Conservation (phyloP, 2,329 filamentous ascomycete genomes). For the Neurospora sp. region DNA sequence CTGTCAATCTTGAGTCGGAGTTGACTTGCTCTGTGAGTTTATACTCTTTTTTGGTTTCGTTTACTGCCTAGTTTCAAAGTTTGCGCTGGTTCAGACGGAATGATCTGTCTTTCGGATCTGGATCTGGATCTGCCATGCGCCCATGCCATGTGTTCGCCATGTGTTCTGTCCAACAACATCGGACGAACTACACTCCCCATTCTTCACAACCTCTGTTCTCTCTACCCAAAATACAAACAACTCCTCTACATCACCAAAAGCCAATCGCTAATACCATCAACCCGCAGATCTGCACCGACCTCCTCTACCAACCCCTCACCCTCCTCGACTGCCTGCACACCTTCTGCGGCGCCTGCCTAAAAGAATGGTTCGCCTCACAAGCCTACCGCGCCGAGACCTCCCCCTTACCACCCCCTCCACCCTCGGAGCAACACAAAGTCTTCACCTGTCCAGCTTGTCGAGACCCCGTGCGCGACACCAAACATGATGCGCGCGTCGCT, state of each 20-base stretch:
- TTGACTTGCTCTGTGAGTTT: conserved; percentile 78
- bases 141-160: neutral
- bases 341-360: conserved; percentile 89
- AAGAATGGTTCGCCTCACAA: conserved; percentile 90
- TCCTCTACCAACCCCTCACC: conserved; percentile 82
- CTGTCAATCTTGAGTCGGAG: conserved; percentile 57
- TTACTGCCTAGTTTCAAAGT: neutral
- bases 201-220: too few species aligned
- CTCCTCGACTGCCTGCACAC: conserved; percentile 91
- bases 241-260: neutral
- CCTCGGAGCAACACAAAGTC: conserved; percentile 31
- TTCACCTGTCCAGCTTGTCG: conserved; percentile 94
- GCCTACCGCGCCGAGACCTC: conserved; percentile 45
- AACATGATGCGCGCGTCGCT: conserved; percentile 81
- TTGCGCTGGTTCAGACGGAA: neutral
- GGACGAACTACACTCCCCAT: neutral
- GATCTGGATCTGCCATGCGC: neutral
- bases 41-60: conserved; percentile 1
- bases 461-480: conserved; percentile 73
- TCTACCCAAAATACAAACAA: too few species aligned
- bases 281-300: conserved; percentile 84
- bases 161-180: neutral
- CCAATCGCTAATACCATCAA: conserved; percentile 3
- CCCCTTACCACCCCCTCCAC: conserved; percentile 34
- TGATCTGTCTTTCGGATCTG: neutral